phyloP scores from a whole-genome alignment of 2,329 filamentous ascomycete genomes.

The Talaromyces funiculosus region DNA sequence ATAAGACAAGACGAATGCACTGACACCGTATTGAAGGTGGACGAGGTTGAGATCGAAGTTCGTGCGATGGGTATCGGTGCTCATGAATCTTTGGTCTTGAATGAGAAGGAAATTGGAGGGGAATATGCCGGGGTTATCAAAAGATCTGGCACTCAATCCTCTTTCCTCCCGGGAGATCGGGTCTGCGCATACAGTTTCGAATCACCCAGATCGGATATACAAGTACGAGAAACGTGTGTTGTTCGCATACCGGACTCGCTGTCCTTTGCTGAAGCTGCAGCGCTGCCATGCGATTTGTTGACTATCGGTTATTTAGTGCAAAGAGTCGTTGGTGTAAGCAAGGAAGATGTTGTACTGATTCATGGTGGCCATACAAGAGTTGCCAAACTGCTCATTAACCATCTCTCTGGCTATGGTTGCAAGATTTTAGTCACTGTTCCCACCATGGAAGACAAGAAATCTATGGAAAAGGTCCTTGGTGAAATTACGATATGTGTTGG shows the following conservation, averaged over 20 bases:
- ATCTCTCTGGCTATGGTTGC: not conserved
- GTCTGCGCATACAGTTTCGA: not conserved
- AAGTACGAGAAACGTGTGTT: not conserved
- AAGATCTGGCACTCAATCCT: not conserved
- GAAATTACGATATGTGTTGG: not conserved
- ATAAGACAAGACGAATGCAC: not conserved
- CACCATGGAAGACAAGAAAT: not conserved
- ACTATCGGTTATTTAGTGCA: not conserved
- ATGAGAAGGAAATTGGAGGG: not conserved
- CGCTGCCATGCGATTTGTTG: not conserved
- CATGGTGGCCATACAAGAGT: not conserved
- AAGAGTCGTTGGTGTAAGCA: not conserved
- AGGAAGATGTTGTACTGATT: not conserved
- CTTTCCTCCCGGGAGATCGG: not conserved
- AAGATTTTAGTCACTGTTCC: not conserved
- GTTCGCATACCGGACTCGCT: not conserved
- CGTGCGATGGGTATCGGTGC: not conserved
- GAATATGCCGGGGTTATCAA: not conserved
- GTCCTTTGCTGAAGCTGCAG: not conserved
- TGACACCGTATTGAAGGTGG: too few relatives aligned
- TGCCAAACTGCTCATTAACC: not conserved
- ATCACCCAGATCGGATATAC: not conserved
- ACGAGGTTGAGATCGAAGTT: not conserved
- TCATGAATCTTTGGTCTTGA: not conserved
- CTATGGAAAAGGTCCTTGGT: not conserved